Evolutionary conservation across 2,329 filamentous ascomycete genomes (phyloP), one percentile per base, ranked within the genome.

Genomic region (Lomentospora prolificans): DNA sequence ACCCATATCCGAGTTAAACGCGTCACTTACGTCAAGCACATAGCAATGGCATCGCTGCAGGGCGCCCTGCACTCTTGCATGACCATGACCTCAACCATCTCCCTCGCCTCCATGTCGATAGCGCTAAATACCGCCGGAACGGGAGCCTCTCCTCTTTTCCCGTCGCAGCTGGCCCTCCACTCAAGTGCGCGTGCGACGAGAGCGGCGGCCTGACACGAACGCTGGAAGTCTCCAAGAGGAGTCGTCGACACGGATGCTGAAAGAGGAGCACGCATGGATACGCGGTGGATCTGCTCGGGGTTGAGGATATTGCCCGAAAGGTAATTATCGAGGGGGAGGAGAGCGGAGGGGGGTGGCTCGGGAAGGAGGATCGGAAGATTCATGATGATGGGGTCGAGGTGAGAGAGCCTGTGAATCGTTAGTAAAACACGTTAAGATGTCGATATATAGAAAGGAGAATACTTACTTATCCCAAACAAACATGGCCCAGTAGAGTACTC

Each of bases 401-500:
- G 67, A 28, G 66, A 60, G 33, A 69, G 63, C 33, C 63, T 65
- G 14, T n/a, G n/a, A n/a, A n/a, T n/a, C n/a, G n/a, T n/a, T n/a
- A n/a, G n/a, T n/a, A n/a, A n/a, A n/a, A n/a, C 3, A 7, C 2
- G 5, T n/a, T 10, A 41, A 4, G 51, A 25, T n/a, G n/a, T n/a
- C n/a, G 4, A 30, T 1, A 4, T 8, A 22, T 2, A 33, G 50
- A 19, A 36, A 24, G n/a, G 19, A 12, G 25, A 24, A 22, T 10
- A 64, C 69, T 64, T 60, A 72, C 70, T 73, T 70, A 57, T 75
- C 72, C 28, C 75, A 63, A 17, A 75, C 71, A 57, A 75, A 70
- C 44, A 75, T 62, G 2, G 67, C 69, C 72, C 72, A 75, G 66
- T 73, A 75, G 28, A 74, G 61, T 44, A 69, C 67, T 50, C 71